Conservation (phyloP, 2,329 filamentous ascomycete genomes). For the Penicillium sp. region DNA sequence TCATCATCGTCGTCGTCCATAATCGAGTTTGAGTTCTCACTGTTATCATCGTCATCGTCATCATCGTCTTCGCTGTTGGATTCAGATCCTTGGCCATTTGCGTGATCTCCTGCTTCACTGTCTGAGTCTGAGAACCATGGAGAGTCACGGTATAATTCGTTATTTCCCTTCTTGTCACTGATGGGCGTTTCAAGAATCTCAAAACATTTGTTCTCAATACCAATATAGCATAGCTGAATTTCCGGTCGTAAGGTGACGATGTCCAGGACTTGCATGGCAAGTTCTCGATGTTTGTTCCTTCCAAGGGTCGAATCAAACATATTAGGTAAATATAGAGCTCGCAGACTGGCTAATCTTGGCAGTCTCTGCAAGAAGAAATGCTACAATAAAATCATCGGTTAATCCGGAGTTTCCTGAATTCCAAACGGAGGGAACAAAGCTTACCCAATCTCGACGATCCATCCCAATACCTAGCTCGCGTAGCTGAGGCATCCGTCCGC, state of each 20-base stretch:
- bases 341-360: slow-evolving; percentile 65
- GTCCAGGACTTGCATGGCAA: slow-evolving; percentile 72
- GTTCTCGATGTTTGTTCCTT: slow-evolving; percentile 60
- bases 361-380: slow-evolving; percentile 75
- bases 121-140: slow-evolving; percentile 24
- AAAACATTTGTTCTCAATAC: slow-evolving; percentile 72
- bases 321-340: slow-evolving; percentile 66
- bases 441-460: slow-evolving; percentile 74
- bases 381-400: slow-evolving; percentile 37
- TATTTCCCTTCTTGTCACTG: slow-evolving; percentile 33
- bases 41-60: slow-evolving; percentile 48
- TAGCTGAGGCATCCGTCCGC: slow-evolving; percentile 68
- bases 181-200: slow-evolving; percentile 64
- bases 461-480: slow-evolving; percentile 69
- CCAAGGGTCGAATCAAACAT: slow-evolving; percentile 57
- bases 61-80: slow-evolving; percentile 40
- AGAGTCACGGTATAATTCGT: slow-evolving; percentile 11
- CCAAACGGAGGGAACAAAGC: background rate
- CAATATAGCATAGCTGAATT: slow-evolving; percentile 73
- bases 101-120: slow-evolving; percentile 35
- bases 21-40: no score
- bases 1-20: slow-evolving; percentile 46
- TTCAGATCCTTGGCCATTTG: background rate
- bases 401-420: slow-evolving; percentile 13
- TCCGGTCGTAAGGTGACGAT: slow-evolving; percentile 73